Evolutionary conservation across 1,284 basidiomycete genomes (phyloP), one percentile per base, ranked within the genome.

Genomic region (Paramarasmius palmivorus): DNA sequence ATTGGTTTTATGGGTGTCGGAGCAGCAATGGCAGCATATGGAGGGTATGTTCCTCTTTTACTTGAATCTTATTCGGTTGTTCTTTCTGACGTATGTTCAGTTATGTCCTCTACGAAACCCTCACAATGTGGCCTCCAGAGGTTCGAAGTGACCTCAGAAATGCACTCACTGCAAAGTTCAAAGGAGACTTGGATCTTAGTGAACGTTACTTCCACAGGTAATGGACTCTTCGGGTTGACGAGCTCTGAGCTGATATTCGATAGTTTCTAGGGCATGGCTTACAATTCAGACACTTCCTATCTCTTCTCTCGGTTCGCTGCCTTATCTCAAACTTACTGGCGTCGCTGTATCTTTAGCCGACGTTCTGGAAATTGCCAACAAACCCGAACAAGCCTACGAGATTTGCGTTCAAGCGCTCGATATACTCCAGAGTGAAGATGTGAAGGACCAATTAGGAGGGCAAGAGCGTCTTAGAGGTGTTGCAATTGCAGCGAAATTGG

Each of bases 261-360:
- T 34, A 59, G 55, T 39, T 40, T 41, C 38, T 57, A 91, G 88
- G 39, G 89, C 89, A 48, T 86, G 79, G 73, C 70, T 83, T 25
- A 83, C 76, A 0, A 78, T 84, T 0, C 72, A 77, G 51, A 60
- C 63, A 0, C 72, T 88, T 5, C 77, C 84, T 0, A 61, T 79
- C 25, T 73, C 77, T 2, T 60, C 62, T 4, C 78, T 89, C 59
- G 71, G 74, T 1, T 56, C 73, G 0, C 71, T 82, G 9, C 81
- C 86, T 1, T 78, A 84, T 55, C 75, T 90, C 56, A 91, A 89
- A 66, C 70, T 83, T 2, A 83, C 86, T 0, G 89, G 89, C 1
- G 81, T 92, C n/a, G 84, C 81, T 1, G 76, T 87, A 19, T 71
- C 77, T 4, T 73, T 90, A 40, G 85, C 82, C 2, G 82, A 82